A percentile compares a stretch with the other conserved stretches of the same genome.
Evolutionary conservation across 208 protist genomes (phyloP).

Genomic region (Entamoeba invadens): DNA sequence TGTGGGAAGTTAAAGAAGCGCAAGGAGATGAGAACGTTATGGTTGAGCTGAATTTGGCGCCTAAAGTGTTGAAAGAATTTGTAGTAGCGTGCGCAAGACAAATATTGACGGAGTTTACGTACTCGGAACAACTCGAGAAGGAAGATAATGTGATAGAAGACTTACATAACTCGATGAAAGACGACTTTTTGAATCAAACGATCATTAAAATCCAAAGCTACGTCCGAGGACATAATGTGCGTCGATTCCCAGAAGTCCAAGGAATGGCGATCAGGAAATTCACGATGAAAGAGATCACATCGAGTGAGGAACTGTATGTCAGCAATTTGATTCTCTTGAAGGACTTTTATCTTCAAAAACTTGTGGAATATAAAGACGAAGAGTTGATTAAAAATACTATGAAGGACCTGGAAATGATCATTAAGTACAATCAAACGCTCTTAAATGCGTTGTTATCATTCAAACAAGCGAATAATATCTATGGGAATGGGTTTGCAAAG

Average conservation of each 20-base stretch:
- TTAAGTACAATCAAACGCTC: not conserved
- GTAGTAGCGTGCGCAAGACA: not conserved
- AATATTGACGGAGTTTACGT: not conserved
- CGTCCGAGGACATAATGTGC: not conserved
- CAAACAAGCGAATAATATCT: not conserved
- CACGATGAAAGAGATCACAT: not conserved
- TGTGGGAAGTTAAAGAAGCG: not conserved
- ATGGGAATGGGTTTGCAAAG: not conserved
- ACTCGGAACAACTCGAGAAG: not conserved
- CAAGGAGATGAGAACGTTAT: not conserved
- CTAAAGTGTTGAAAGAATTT: not conserved
- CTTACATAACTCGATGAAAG: not conserved
- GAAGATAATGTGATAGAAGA: not conserved
- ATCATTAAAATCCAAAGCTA: not conserved
- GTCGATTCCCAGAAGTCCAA: not conserved
- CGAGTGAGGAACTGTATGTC: not conserved
- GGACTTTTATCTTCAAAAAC: not conserved
- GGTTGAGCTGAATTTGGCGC: not conserved
- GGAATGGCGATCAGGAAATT: not conserved
- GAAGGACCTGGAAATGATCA: not conserved
- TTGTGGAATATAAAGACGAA: not conserved
- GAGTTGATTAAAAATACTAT: not conserved
- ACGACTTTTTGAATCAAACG: not conserved
- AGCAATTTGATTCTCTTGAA: not conserved
- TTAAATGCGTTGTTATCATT: not conserved